These are phyloP conservation scores for Yamagishiella unicocca DNA, from an alignment of 139 green algal genomes.

Conservation along the genomic window DNA sequence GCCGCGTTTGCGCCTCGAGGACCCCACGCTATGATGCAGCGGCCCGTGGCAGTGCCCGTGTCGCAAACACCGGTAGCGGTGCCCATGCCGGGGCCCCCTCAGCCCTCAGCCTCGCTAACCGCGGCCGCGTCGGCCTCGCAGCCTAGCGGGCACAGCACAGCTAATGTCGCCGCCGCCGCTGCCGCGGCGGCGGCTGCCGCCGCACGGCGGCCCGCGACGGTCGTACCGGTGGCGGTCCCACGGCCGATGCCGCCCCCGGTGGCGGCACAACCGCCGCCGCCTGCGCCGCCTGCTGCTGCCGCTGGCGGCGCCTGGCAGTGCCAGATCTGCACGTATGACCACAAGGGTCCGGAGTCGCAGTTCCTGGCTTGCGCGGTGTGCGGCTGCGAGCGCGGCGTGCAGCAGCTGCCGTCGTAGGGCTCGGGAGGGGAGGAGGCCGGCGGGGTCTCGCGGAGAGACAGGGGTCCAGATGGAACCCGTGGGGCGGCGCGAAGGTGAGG, in stretches of 20 bases:
- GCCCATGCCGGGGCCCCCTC: not conserved
- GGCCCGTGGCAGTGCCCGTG: not conserved
- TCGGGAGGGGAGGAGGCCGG: too few species aligned
- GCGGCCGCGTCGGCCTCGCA: not conserved
- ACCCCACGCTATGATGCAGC: not conserved
- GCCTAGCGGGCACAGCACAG: not conserved
- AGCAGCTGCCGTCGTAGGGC: constrained; percentile 24
- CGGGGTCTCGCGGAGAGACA: too few species aligned
- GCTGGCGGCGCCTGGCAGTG: constrained; percentile 43
- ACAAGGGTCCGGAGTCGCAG: constrained; percentile 35
- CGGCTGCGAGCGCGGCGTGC: constrained; percentile 16
- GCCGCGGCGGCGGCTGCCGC: not conserved
- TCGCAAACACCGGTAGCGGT: too few species aligned
- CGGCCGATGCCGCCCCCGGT: not conserved
- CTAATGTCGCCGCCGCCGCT: not conserved
- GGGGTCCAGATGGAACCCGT: too few species aligned
- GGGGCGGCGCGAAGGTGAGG: too few species aligned
- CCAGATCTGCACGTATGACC: constrained; percentile 62
- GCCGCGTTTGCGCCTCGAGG: not conserved
- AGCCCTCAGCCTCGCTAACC: not conserved
- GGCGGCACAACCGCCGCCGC: not conserved
- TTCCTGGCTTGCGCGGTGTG: constrained; percentile 61
- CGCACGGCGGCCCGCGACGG: not conserved
- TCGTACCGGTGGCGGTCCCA: too few species aligned
- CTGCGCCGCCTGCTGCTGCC: not conserved